Evolutionary conservation across 1,139 yeast genomes (phyloP), one percentile per base, ranked within the genome.

Genomic region (Scheffersomyces segobiensis): DNA sequence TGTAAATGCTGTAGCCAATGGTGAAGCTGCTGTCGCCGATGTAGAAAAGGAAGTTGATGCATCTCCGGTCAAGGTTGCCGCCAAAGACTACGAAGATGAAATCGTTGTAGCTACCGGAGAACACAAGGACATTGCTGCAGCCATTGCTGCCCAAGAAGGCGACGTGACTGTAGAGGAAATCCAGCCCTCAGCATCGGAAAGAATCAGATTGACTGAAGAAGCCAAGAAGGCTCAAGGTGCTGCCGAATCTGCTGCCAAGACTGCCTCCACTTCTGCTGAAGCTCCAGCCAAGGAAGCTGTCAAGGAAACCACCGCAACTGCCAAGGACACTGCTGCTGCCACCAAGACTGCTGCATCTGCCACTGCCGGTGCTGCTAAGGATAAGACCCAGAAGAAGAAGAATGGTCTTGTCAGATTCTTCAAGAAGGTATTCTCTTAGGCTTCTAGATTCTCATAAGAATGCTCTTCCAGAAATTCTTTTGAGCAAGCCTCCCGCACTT

Each of bases 121-220:
- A 12, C 65, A 72, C 46, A 59, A 62, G 49, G 61, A 70, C 49
- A 76, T 74, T 52, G 68, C 78, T 55, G 77, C 73, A 57, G 79
- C 78, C 56, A 71, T 79, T 57, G 73, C 70, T 53, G 80, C 79
- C 53, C 71, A 70, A 55, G 79, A 75, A 63, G 78, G 78, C 18
- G 78, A 74, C 56, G 80, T 78, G 19, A 72, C 76, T 46, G 71
- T 79, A 51, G 83, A 80, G 67, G 82, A 80, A 67, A 76, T 79
- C 63, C 68, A 77, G 66, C 83, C 83, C 22, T 75, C 82, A 46
- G 74, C 70, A 60, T 71, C 77, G 26, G 80, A 77, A 67, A 73
- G 72, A 52, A 73, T 69, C 54, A 71, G 72, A 65, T 72, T 76
- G 54, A 71, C 77, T 50, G 68, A 69, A 59, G 76, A 77, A 63